These are phyloP conservation scores for Aspergillus flavus DNA, from an alignment of 2,329 filamentous ascomycete species.

Conservation along the genomic window DNA sequence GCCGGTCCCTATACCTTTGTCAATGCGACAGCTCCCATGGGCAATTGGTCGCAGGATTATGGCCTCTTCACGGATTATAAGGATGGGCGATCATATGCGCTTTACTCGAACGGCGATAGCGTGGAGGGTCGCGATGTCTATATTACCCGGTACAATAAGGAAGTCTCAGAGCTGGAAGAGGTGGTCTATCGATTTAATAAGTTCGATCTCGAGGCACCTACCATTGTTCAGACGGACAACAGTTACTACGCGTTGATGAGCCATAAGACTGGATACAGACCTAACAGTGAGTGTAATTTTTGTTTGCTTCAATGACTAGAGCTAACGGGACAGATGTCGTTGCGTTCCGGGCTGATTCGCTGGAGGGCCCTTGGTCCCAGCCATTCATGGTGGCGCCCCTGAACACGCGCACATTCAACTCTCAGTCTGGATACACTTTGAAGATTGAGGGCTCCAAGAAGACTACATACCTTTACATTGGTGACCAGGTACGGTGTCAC, in stretches of 20 bases:
- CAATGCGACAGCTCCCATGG: constrained; percentile 57
- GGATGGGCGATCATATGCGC: constrained; percentile 57
- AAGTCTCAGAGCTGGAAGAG: constrained; percentile 54
- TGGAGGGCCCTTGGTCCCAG: constrained; percentile 57
- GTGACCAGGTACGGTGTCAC: constrained; percentile 35
- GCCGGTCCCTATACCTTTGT: constrained; percentile 59
- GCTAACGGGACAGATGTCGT: constrained; percentile 49
- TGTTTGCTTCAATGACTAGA: too few relatives aligned
- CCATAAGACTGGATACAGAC: constrained; percentile 66
- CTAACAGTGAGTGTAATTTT: constrained; percentile 48
- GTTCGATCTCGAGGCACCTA: constrained; percentile 63
- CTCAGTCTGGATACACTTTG: constrained; percentile 55
- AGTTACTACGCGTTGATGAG: constrained; percentile 65
- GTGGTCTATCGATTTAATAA: constrained; percentile 61
- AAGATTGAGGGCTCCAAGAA: constrained; percentile 52
- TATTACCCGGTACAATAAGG: constrained; percentile 56
- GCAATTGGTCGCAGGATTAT: constrained; percentile 66
- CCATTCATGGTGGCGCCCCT: constrained; percentile 56
- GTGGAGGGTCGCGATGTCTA: constrained; percentile 61
- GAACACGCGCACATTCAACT: constrained; percentile 57
- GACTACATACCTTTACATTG: constrained; percentile 56
- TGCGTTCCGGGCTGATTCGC: constrained; percentile 55
- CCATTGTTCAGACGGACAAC: constrained; percentile 61
- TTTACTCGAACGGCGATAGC: constrained; percentile 63
- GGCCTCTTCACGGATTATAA: constrained; percentile 64